phyloP scores from a whole-genome alignment of 1,284 basidiomycete species.

The Apiotrichum laibachii region DNA sequence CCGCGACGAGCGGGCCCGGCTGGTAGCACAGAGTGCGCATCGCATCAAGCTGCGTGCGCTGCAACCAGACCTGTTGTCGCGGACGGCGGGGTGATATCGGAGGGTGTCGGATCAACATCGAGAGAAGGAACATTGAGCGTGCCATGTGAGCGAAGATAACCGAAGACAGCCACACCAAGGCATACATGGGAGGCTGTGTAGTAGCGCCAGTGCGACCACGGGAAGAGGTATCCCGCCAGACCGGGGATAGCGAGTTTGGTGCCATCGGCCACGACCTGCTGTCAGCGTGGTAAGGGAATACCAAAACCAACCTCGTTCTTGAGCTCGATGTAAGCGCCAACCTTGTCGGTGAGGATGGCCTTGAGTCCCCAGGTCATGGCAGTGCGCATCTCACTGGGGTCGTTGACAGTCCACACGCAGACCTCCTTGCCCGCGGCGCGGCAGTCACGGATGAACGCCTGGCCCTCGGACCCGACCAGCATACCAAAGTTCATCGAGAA shows the following conservation, averaged over 20 bases:
- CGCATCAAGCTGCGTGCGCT: constrained; percentile 43
- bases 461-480: constrained; percentile 64
- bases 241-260: constrained; percentile 32
- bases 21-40: constrained; percentile 44
- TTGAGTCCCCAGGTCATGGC: constrained; percentile 84
- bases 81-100: background rate
- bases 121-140: constrained; percentile 20
- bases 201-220: constrained; percentile 49
- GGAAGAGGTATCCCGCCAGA: constrained; percentile 37
- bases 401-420: constrained; percentile 97
- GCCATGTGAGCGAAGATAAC: constrained; percentile 42
- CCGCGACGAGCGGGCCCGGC: constrained; percentile 38
- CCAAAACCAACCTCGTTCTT: constrained; percentile 41
- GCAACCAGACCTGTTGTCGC: constrained; percentile 32
- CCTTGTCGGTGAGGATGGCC: constrained; percentile 81
- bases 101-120: constrained; percentile 1
- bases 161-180: constrained; percentile 20
- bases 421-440: constrained; percentile 77
- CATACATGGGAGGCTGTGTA: constrained; percentile 49
- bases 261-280: constrained; percentile 36
- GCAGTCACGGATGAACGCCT: constrained; percentile 75
- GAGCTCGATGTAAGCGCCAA: constrained; percentile 38
- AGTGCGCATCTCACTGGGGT: constrained; percentile 89
- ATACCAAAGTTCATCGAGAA: constrained; percentile 83
- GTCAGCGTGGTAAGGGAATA: background rate